Percentiles rank a stretch among this genome's conserved stretches.
These are phyloP conservation scores for Neolentinus lepideus DNA, from an alignment of 1,284 basidiomycete species.

Conservation along the genomic window DNA sequence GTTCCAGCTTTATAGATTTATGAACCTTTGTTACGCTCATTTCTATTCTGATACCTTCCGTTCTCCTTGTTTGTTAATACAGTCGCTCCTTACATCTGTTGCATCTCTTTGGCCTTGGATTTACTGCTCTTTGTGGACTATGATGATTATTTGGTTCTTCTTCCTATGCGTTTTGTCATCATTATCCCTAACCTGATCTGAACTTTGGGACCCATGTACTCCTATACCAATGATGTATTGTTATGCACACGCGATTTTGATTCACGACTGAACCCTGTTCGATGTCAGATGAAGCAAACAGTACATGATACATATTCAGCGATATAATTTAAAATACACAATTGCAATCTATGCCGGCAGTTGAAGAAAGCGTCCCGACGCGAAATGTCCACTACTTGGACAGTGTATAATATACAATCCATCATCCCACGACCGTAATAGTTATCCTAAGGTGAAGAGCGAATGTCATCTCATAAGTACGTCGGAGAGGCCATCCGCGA, in stretches of 20 bases:
- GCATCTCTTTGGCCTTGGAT: neutral
- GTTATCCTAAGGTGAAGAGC: neutral
- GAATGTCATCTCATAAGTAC: neutral
- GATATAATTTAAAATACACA: neutral
- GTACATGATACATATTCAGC: too few species aligned
- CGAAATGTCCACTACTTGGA: neutral
- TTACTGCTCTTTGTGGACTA: neutral
- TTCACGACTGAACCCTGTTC: too few species aligned
- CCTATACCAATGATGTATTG: too few species aligned
- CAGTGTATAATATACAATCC: neutral
- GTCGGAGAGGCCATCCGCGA: neutral
- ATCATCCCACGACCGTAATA: neutral
- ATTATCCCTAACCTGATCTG: too few species aligned
- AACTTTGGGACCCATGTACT: too few species aligned
- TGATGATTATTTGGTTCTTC: too few species aligned
- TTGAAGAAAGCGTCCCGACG: neutral
- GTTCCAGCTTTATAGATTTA: neutral
- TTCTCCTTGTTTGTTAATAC: neutral
- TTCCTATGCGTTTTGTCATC: too few species aligned
- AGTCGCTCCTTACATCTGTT: neutral
- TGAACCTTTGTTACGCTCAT: neutral
- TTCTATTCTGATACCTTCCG: neutral
- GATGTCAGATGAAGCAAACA: too few species aligned
- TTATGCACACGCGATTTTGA: too few species aligned
- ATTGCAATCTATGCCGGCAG: neutral